A percentile compares a stretch with the other conserved stretches of the same genome.
Evolutionary conservation across 176 grass and related monocot species (phyloP).

Genomic region (Zoysia japonica): DNA sequence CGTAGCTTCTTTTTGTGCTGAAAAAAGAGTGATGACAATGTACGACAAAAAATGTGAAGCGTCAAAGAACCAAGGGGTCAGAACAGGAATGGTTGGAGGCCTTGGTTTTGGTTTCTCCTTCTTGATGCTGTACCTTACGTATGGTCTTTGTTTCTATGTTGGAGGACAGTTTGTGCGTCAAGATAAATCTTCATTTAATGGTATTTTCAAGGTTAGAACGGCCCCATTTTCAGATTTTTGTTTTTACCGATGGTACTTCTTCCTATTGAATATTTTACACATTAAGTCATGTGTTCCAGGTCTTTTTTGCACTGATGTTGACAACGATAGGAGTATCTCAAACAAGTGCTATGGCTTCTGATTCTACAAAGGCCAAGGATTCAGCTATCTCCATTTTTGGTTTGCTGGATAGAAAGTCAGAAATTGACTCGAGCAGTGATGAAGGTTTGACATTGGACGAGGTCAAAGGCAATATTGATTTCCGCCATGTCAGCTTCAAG

Average conservation of each 20-base stretch:
- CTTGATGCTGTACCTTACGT: conserved; percentile 63
- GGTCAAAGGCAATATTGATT: conserved; percentile 71
- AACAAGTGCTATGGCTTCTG: conserved; percentile 70
- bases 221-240: neutral
- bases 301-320: conserved; percentile 72
- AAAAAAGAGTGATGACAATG: conserved; percentile 58
- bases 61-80: conserved; percentile 61
- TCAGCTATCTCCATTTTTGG: conserved; percentile 73
- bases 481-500: conserved; percentile 69
- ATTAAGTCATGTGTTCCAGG: conserved; percentile 45
- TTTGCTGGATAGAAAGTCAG: conserved; percentile 67
- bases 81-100: conserved; percentile 63
- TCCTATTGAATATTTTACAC: conserved; percentile 19
- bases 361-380: conserved; percentile 73
- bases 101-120: conserved; percentile 81
- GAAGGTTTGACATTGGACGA: conserved; percentile 53
- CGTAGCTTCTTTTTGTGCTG: conserved; percentile 72
- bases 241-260: neutral
- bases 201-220: conserved; percentile 65
- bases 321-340: conserved; percentile 69
- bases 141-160: conserved; percentile 76
- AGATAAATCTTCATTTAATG: conserved; percentile 49
- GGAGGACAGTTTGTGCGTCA: conserved; percentile 62
- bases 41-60: conserved; percentile 73
- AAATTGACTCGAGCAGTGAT: conserved; percentile 58